Base-by-base conservation (phyloP, 352 stramenopile genomes). In the Globisporangium yorkense region DNA sequence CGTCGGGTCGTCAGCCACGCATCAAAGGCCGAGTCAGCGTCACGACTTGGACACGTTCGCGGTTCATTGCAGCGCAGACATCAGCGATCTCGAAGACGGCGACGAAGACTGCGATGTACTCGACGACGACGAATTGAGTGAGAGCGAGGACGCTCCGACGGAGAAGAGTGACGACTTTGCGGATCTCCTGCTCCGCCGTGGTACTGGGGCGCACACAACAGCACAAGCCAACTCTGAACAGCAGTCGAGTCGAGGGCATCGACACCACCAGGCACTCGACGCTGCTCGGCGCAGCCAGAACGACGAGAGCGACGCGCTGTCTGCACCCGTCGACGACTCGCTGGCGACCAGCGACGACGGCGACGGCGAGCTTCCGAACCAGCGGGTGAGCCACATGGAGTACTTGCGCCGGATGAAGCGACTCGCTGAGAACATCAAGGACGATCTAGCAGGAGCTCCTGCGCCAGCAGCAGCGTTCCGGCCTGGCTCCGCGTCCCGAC, bases 331-430 rank as follows among this genome's bases (percentile, higher is more conserved):
- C 20, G 41, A 57, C 12, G 40, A 33, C 24, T 61, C 52, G 5
- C 41, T 37, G 5, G 56, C 24, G 5, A 63, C 51, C 6, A 59
- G 53, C 49, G 77, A 63, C 31, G 59, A 70, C 18, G 56, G 73
- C 15, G 74, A 83, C 15, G 63, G 63, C 2, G 74, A 85, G 13
- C 29, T 88, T 29, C 77, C 80, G 55, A 48, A 67, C 16, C 74
- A 87, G 27, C 77, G 80, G 3, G 67, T 87, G 21, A 71, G 75
- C 51, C 80, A 90, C 60, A 73, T 90, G 75, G 77, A 84, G 50
- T 90, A 88, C 54, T 54, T 90, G 52, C 70, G 76, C 21, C 65
- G 72, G 35, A 87, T 90, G 80, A 87, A 80, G 50, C 71, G 75
- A 41, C 60, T 89, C 2, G 75, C 75, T 13, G 75, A 89, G 45